Evolutionary conservation across 2,329 filamentous ascomycete genomes (phyloP), one percentile per base, ranked within the genome.

Genomic region (Botrytis paeoniae): DNA sequence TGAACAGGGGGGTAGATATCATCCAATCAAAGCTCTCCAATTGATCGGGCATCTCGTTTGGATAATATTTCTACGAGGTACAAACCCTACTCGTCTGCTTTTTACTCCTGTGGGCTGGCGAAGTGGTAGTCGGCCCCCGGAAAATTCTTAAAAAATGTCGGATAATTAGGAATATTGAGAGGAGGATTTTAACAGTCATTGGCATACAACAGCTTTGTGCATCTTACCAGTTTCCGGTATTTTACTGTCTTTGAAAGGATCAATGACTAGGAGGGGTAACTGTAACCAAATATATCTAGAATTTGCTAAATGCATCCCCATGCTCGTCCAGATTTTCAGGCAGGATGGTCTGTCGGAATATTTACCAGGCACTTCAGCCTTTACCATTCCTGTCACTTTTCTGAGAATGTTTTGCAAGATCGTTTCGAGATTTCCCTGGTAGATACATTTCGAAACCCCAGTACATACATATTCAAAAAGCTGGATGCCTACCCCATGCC

Each of bases 241-340:
- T 45, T 45, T 35, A 48, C 62, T 51, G 32, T 37, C 63, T 43
- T 43, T 29, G 7, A 20, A 43, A 32, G 25, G 61, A n/a, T 51
- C 14, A 37, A 35, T n/a, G 62, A 66, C 43, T 16, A 20, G 32
- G 63, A 51, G 43, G 43, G 22, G 22, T 45, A 48, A 10, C 16
- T 5, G 22, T 22, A 51, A 51, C 22, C 25, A n/a, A 48, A 29
- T 32, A 35, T 37, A 8, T 35, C 22, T 32, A 51, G 41, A 20
- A 39, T n/a, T 22, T 70, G 10, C 7, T 45, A 43, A 59, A 54
- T 63, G 59, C 59, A 39, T 37, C 22, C 59, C 73, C 74, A 61
- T 69, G 68, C 57, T 54, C 39, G 59, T 32, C 73, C 70, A 71
- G 69, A 39, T 22, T 45, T 64, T 73, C 66, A 62, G 73, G 74